These are phyloP conservation scores for Penicillium sp. DNA, from an alignment of 2,329 filamentous ascomycete genomes.

Conservation along the genomic window DNA sequence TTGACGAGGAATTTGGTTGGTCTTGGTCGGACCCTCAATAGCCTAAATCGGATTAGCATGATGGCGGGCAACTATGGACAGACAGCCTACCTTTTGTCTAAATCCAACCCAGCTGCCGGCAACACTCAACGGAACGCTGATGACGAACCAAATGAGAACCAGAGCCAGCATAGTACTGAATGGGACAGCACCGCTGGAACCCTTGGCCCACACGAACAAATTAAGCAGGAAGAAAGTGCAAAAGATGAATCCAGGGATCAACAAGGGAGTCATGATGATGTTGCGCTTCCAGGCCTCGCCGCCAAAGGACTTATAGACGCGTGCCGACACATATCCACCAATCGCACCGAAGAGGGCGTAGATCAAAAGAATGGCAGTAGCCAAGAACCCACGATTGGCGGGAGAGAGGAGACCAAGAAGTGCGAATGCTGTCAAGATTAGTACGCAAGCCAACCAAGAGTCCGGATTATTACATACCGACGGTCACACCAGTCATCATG, in stretches of 20 bases:
- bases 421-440: constrained; percentile 64
- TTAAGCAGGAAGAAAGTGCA: constrained; percentile 88
- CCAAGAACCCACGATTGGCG: constrained; percentile 90
- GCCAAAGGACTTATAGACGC: constrained; percentile 91
- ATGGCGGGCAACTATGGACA: background rate
- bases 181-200: constrained; percentile 89
- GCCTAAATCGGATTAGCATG: constrained; percentile 38
- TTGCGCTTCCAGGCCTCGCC: constrained; percentile 95
- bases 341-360: constrained; percentile 93
- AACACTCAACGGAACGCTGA: constrained; percentile 88
- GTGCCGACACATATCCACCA: constrained; percentile 83
- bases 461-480: constrained; percentile 49
- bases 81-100: constrained; percentile 56
- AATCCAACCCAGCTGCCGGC: constrained; percentile 93
- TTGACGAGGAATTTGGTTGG: constrained; percentile 97
- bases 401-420: constrained; percentile 93
- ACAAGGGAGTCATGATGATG: constrained; percentile 80
- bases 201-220: constrained; percentile 92
- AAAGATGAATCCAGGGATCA: constrained; percentile 87
- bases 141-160: constrained; percentile 92
- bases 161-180: constrained; percentile 97
- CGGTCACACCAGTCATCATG: constrained; percentile 94
- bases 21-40: constrained; percentile 80
- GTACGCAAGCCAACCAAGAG: background rate
- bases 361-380: constrained; percentile 87